Evolutionary conservation across 306 rosid species (phyloP).

Genomic region (Benincasa hispida): DNA sequence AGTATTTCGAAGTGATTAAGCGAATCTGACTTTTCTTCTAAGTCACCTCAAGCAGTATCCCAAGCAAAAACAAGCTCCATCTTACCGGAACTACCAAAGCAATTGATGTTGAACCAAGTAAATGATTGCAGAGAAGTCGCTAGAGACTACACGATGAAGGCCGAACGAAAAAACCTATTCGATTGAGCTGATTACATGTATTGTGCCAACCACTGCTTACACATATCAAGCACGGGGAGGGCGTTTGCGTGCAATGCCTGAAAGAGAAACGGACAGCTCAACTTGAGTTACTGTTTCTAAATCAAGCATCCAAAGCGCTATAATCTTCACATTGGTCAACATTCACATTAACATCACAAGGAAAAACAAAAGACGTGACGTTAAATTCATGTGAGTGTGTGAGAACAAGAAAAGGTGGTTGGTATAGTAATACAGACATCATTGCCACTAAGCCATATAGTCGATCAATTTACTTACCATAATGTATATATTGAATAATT

Average conservation of each 20-base stretch:
- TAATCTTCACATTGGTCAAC: neutral
- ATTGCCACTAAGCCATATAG: neutral
- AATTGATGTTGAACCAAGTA: neutral
- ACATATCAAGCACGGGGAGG: constrained; percentile 96
- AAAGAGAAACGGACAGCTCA: constrained; percentile 12
- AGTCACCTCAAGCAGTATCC: neutral
- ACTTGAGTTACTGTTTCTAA: neutral
- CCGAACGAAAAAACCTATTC: neutral
- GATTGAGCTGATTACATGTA: constrained; percentile 46
- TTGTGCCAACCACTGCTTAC: constrained; percentile 98
- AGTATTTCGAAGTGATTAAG: neutral
- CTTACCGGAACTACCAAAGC: neutral
- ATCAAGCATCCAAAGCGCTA: neutral
- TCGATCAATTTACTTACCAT: neutral
- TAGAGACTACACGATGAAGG: constrained; percentile 11
- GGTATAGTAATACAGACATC: neutral
- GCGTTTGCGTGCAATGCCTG: constrained; percentile 97
- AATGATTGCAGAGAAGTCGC: neutral
- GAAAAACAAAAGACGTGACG: neutral
- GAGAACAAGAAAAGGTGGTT: neutral
- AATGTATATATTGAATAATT: neutral
- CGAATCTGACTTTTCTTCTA: neutral
- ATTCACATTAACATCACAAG: neutral
- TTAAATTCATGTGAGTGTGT: neutral
- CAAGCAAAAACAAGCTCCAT: neutral